Evolutionary conservation across 345 rosid genomes (phyloP).

Genomic region (Eucalyptus curtisii): DNA sequence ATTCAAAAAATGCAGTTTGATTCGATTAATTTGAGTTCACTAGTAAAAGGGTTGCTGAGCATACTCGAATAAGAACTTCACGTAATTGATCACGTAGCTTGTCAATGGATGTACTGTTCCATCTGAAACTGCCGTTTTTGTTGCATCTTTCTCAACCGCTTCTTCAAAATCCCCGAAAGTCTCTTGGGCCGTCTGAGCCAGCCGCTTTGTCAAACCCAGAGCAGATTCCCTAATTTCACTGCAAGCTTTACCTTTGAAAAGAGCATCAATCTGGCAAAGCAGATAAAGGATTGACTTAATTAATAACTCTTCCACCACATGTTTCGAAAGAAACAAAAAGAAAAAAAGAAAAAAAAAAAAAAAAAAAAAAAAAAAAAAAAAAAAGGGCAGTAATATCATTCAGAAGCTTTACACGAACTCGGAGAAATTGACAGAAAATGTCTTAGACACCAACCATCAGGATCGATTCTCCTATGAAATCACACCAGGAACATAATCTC

Average conservation of each 20-base stretch:
- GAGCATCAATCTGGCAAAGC: slow-evolving; percentile 53
- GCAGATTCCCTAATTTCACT: slow-evolving; percentile 81
- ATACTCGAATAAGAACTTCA: slow-evolving; percentile 97
- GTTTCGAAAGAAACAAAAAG: neutral
- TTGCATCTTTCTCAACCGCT: slow-evolving; percentile 97
- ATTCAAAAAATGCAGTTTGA: neutral
- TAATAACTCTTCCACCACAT: neutral
- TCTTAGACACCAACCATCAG: neutral
- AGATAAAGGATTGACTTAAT: neutral
- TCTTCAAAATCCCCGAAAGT: slow-evolving; percentile 98
- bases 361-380: neutral
- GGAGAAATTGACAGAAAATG: neutral
- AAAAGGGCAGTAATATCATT: neutral
- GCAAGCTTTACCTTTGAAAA: slow-evolving; percentile 87
- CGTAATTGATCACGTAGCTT: slow-evolving; percentile 95
- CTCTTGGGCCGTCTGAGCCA: slow-evolving; percentile 90
- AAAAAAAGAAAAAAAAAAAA: neutral
- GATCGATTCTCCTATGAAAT: neutral
- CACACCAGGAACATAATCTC: neutral
- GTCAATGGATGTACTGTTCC: slow-evolving; percentile 99
- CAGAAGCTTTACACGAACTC: neutral
- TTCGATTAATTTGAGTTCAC: neutral
- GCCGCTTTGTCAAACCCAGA: slow-evolving; percentile 70
- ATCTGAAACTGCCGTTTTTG: slow-evolving; percentile 82
- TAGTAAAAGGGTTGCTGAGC: slow-evolving; percentile 6